Evolutionary conservation across 768 basidiomycete genomes (phyloP).

Genomic region (Russula sp.): DNA sequence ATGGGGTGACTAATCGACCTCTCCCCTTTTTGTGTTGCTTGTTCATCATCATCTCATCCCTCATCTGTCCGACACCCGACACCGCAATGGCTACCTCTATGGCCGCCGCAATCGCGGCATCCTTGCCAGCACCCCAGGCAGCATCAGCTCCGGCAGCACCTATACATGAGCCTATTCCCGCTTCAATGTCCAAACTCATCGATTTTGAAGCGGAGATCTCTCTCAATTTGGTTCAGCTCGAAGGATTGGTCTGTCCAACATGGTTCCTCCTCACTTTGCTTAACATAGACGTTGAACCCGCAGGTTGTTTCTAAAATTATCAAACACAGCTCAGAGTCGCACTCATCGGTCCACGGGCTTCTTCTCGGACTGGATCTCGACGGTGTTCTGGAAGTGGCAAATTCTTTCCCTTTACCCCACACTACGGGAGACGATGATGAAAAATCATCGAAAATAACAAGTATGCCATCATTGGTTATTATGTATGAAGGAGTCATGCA

Average conservation of each 20-base stretch:
- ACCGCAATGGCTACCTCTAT: conserved; percentile 74
- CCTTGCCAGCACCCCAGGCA: conserved; percentile 63
- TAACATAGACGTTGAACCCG: conserved; percentile 15
- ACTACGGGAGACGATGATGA: conserved; percentile 75
- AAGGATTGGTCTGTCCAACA: conserved; percentile 66
- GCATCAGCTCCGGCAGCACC: conserved; percentile 61
- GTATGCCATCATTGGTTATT: conserved; percentile 43
- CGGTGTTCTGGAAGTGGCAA: conserved; percentile 85
- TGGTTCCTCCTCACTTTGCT: conserved; percentile 3
- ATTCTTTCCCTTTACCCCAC: conserved; percentile 81
- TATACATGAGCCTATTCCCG: conserved; percentile 82
- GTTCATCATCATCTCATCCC: background rate
- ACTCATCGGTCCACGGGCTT: conserved; percentile 76
- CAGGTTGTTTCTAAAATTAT: conserved; percentile 92
- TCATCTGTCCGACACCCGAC: background rate
- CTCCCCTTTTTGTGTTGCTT: no score
- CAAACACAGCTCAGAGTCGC: conserved; percentile 83
- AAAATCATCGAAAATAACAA: conserved; percentile 71
- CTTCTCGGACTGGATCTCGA: conserved; percentile 90
- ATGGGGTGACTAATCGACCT: conserved; percentile 7
- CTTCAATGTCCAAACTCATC: conserved; percentile 89
- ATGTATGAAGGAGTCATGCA: background rate
- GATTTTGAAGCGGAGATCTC: conserved; percentile 92
- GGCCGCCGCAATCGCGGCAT: conserved; percentile 90
- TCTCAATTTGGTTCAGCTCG: conserved; percentile 74